These are phyloP conservation scores for Trametes sp. DNA, from an alignment of 1,284 basidiomycete genomes.

Conservation along the genomic window DNA sequence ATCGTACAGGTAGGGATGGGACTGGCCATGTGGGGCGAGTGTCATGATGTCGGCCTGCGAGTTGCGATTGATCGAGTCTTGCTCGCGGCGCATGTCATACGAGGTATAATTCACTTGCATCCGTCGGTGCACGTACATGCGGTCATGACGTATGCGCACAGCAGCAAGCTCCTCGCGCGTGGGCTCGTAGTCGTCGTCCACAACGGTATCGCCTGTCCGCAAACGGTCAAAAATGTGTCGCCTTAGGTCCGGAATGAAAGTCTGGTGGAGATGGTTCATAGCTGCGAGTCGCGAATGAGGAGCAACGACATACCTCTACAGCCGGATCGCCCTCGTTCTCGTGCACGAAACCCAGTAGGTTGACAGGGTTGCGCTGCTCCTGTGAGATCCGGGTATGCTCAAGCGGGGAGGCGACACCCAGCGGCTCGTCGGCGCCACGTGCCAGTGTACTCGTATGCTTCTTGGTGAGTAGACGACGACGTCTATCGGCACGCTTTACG, in stretches of 20 bases:
- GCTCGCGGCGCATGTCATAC: conserved; percentile 47
- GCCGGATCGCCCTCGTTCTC: conserved; percentile 27
- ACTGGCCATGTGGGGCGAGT: conserved; percentile 17
- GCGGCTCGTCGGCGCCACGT: background rate
- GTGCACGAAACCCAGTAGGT: conserved; percentile 21
- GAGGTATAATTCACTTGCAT: conserved; percentile 51
- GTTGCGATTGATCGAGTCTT: conserved; percentile 47
- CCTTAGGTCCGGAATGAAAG: conserved; percentile 3
- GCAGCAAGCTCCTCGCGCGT: background rate
- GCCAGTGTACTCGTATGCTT: background rate
- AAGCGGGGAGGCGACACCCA: conserved; percentile 2
- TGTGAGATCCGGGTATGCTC: conserved; percentile 28
- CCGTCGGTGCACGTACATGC: conserved; percentile 37
- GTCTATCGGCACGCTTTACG: background rate
- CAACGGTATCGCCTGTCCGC: background rate
- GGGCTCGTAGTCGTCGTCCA: background rate
- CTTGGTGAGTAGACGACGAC: background rate
- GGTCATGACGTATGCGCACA: conserved; percentile 35
- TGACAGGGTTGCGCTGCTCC: conserved; percentile 7
- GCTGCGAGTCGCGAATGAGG: too few species aligned
- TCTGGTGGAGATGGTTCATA: too few species aligned
- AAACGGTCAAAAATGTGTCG: background rate
- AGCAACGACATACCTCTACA: conserved; percentile 23
- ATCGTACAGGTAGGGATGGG: conserved; percentile 34
- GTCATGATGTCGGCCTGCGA: conserved; percentile 46